phyloP scores from a whole-genome alignment of 306 rosid genomes.

The Prunus salicina region DNA sequence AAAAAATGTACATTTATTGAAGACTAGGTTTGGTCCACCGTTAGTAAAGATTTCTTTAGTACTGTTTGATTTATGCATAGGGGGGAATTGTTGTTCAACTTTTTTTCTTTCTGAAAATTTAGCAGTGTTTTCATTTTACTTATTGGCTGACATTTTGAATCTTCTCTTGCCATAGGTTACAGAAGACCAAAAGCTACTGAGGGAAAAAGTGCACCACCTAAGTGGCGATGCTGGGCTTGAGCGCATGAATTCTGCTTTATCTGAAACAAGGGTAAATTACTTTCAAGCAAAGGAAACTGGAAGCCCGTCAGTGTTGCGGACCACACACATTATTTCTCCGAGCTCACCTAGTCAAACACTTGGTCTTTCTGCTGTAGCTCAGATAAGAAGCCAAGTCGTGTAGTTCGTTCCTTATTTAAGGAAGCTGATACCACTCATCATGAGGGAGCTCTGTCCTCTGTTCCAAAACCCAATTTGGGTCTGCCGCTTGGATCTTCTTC shows the following conservation, averaged over 20 bases:
- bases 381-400: conserved; percentile 46
- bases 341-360: conserved; percentile 30
- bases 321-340: conserved; percentile 36
- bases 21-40: not conserved
- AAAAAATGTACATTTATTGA: not conserved
- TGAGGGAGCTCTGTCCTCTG: conserved; percentile 30
- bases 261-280: conserved; percentile 79
- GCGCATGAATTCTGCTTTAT: conserved; percentile 78
- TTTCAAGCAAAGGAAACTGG: conserved; percentile 48
- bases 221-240: conserved; percentile 89
- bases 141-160: not conserved
- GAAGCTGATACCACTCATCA: conserved; percentile 33
- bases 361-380: conserved; percentile 27
- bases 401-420: conserved; percentile 80
- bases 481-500: conserved; percentile 36
- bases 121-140: not conserved
- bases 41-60: not conserved
- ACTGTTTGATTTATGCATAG: not conserved
- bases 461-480: conserved; percentile 33
- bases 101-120: not conserved
- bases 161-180: conserved; percentile 49
- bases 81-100: not conserved
- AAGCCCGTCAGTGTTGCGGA: conserved; percentile 40
- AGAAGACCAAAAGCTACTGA: conserved; percentile 72
- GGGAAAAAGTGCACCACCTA: conserved; percentile 79